A percentile compares a stretch with the other conserved stretches of the same genome.
These are phyloP conservation scores for Fagopyrum tataricum DNA, from an alignment of 148 eudicot species.

Conservation along the genomic window DNA sequence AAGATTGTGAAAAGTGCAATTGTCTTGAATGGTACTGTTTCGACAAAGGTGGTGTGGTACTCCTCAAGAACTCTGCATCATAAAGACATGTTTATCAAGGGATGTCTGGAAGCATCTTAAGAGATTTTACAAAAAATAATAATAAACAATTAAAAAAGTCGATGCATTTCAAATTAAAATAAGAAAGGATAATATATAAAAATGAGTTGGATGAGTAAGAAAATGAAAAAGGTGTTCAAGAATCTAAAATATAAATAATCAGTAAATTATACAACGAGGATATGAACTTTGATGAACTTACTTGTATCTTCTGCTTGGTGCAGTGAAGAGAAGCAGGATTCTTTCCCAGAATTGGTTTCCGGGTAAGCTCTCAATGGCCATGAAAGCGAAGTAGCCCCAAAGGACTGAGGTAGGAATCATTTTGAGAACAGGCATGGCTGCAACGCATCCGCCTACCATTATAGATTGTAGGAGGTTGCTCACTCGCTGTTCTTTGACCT, in stretches of 20 bases:
- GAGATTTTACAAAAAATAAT: too few species aligned
- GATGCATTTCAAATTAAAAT: too few species aligned
- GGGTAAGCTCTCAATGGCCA: slow-evolving; percentile 92
- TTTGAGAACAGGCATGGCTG: slow-evolving; percentile 82
- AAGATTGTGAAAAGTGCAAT: slow-evolving; percentile 73
- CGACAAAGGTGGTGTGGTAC: slow-evolving; percentile 80
- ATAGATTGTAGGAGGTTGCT: slow-evolving; percentile 69
- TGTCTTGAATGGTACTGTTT: slow-evolving; percentile 85
- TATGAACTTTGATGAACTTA: too few species aligned
- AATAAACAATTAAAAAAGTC: too few species aligned
- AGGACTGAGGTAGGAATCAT: slow-evolving; percentile 85
- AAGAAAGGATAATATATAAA: too few species aligned
- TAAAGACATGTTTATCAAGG: too few species aligned
- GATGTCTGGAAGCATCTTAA: too few species aligned
- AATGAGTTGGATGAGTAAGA: too few species aligned
- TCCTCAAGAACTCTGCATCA: slow-evolving; percentile 74
- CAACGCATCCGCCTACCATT: slow-evolving; percentile 84
- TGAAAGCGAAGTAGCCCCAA: slow-evolving; percentile 89
- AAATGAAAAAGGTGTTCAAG: too few species aligned
- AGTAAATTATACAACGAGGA: background rate
- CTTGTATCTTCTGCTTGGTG: slow-evolving; percentile 88
- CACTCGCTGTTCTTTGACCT: slow-evolving; percentile 84
- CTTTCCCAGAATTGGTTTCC: slow-evolving; percentile 96
- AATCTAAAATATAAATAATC: too few species aligned
- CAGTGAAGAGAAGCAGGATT: slow-evolving; percentile 67